Percentiles rank a stretch among this genome's conserved stretches.
Conservation (phyloP, 305 asterid genomes). For the Fraxinus dipetala region DNA sequence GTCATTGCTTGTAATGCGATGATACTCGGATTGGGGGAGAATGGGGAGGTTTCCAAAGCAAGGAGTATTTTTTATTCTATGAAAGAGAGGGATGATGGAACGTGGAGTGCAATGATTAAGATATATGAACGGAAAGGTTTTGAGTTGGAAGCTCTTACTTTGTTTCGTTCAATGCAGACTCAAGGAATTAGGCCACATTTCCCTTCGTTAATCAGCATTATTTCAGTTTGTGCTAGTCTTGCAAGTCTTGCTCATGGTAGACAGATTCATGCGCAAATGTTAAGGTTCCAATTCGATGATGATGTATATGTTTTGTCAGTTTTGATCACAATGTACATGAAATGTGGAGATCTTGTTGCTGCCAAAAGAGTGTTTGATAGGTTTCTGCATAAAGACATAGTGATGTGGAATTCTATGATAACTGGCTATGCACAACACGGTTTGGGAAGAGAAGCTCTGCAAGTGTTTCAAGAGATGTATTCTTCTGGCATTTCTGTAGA, state of each 20-base stretch:
- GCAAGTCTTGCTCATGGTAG: slow-evolving; percentile 62
- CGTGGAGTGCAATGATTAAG: slow-evolving; percentile 65
- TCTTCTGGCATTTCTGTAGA: slow-evolving; percentile 43
- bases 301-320: slow-evolving; percentile 52
- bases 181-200: slow-evolving; percentile 49
- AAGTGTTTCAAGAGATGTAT: slow-evolving; percentile 43
- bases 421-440: slow-evolving; percentile 74
- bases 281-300: slow-evolving; percentile 42
- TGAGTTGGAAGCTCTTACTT: slow-evolving; percentile 52
- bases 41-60: slow-evolving; percentile 47
- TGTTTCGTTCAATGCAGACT: slow-evolving; percentile 53
- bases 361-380: slow-evolving; percentile 52
- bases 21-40: slow-evolving; percentile 52
- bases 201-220: slow-evolving; percentile 54
- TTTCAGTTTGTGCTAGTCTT: slow-evolving; percentile 62
- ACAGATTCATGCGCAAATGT: slow-evolving; percentile 53
- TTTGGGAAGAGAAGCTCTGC: slow-evolving; percentile 49
- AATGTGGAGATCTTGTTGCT: slow-evolving; percentile 53
- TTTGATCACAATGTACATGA: slow-evolving; percentile 66
- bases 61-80: slow-evolving; percentile 50
- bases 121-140: slow-evolving; percentile 56
- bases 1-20: slow-evolving; percentile 56
- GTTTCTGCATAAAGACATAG: slow-evolving; percentile 44
- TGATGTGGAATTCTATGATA: slow-evolving; percentile 66
- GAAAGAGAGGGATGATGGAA: slow-evolving; percentile 52